Conservation (phyloP, 176 grass and related monocot genomes). For the Saccharum officinarum region DNA sequence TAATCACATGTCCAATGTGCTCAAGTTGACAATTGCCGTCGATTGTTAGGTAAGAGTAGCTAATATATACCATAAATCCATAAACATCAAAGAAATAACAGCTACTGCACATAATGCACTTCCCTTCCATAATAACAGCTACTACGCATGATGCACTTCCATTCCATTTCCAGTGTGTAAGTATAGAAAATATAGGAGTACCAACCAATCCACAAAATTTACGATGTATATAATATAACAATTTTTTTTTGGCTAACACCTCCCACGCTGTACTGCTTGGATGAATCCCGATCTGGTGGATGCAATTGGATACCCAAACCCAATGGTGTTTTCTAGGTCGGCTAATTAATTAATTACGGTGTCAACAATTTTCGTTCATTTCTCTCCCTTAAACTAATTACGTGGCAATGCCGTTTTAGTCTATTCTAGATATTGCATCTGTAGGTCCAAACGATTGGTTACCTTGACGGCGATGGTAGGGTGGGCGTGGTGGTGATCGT, state of each 20-base stretch:
- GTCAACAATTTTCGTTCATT: neutral
- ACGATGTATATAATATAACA: neutral
- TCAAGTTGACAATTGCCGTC: neutral
- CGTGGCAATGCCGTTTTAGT: neutral
- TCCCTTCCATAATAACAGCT: neutral
- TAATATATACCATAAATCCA: neutral
- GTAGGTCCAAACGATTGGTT: neutral
- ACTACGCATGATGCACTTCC: neutral
- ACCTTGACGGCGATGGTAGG: slow-evolving; percentile 74
- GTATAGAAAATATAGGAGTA: no score
- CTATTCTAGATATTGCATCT: neutral
- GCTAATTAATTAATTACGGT: neutral
- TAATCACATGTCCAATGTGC: neutral
- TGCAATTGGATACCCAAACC: neutral
- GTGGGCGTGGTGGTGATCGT: slow-evolving; percentile 45
- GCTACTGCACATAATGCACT: neutral
- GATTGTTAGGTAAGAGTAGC: neutral
- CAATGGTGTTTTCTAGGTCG: neutral
- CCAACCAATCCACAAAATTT: neutral
- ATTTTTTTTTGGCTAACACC: neutral
- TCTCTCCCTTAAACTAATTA: neutral
- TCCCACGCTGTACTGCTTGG: neutral
- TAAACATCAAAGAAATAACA: neutral
- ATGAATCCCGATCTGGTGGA: neutral
- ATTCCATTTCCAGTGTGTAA: no score